Base-by-base conservation (phyloP, 768 basidiomycete species). In the Chalciporus sphaerocephalus region DNA sequence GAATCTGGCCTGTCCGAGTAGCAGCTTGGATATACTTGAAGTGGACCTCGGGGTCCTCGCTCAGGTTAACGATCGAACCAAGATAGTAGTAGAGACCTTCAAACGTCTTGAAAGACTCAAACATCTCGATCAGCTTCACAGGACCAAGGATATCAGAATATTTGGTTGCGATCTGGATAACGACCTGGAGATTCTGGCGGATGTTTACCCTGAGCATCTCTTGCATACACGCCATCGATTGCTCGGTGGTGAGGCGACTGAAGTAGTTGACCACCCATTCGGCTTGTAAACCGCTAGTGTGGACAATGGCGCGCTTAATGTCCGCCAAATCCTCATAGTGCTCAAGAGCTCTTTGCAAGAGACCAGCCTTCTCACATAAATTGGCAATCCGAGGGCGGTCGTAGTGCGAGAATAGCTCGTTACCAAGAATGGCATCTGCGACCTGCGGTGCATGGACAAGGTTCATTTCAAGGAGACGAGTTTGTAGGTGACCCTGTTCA, bases 11-110 rank as follows among this genome's bases (percentile, higher is more conserved):
- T 22, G 96, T 99, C 21, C 95, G 84, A 2, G 93, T 95, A 6
- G 96, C 96, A 21, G 96, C 96, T 62, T 98, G 95, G 61, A 99
- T 97, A 71, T 98, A 98, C 75, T 99, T 98, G 83, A 96, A 99
- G 74, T 97, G 89, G 3, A 99, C 95, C 65, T 99, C 96, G 5
- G 90, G 79, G 67, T 99, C 96, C 64, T 92, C 81, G 64, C 87
- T 92, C 53, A 99, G 78, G 69, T 98, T 99, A 64, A 99, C 96
- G 54, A 99, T 79, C 9, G 95, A 95, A 21, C 96, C 96, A 36
- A 99, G 85, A 66, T 97, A 98, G 70, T 98, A 98, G 74, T 98
- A 99, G 20, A 99, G 81, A 65, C 90, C 96, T 65, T 99, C 96
- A 54, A 92, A 97, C 48, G 82, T 95, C 78, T 97, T 98, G 81